Evolutionary conservation across 1,284 basidiomycete genomes (phyloP).

Genomic region (Cystobasidium sp.): DNA sequence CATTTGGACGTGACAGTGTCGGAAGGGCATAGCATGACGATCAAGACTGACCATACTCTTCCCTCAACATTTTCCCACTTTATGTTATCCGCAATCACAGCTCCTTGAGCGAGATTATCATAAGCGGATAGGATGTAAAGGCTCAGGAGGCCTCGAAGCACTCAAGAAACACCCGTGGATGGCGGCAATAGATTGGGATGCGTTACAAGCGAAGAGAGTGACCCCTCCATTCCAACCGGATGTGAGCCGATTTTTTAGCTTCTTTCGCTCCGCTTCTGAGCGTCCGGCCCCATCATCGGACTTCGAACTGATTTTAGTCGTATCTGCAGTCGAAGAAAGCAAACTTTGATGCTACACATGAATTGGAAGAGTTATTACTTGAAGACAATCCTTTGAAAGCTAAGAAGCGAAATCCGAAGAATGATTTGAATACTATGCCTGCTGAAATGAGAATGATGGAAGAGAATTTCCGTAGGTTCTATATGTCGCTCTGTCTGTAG

Average conservation of each 20-base stretch:
- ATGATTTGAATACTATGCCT: conserved; percentile 80
- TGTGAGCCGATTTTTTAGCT: too few species aligned
- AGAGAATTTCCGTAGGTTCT: conserved; percentile 63
- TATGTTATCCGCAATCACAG: conserved; percentile 60
- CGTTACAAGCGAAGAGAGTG: conserved; percentile 77
- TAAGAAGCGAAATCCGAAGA: conserved; percentile 84
- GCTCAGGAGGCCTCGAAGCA: conserved; percentile 62
- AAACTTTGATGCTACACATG: conserved; percentile 99
- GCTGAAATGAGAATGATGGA: conserved; percentile 96
- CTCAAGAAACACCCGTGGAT: conserved; percentile 87
- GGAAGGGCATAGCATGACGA: background rate
- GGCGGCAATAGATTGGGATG: conserved; percentile 79
- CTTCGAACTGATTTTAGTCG: too few species aligned
- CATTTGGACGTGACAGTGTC: too few species aligned
- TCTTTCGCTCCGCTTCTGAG: too few species aligned
- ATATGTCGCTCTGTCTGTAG: background rate
- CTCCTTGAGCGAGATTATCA: conserved; percentile 82
- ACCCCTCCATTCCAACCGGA: conserved; percentile 90
- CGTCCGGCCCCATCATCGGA: too few species aligned
- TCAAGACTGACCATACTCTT: background rate
- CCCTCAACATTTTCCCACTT: background rate
- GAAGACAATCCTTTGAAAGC: conserved; percentile 98
- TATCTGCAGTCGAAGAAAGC: conserved; percentile 96
- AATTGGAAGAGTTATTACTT: conserved; percentile 89
- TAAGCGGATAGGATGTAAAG: conserved; percentile 76